phyloP scores from a whole-genome alignment of 805 yeast genomes.

The Candida quercuum region DNA sequence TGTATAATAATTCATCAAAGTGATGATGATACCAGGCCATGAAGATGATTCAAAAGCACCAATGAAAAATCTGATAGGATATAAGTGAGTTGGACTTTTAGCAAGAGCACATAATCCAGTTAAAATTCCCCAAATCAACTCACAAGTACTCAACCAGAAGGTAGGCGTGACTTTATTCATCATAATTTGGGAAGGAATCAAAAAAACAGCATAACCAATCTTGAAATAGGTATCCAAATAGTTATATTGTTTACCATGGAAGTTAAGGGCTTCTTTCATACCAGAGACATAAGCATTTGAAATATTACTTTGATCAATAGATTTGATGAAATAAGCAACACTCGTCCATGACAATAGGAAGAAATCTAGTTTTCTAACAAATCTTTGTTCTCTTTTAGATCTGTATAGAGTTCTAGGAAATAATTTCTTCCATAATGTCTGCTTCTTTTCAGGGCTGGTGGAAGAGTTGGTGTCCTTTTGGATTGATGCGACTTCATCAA shows the following conservation, averaged over 20 bases:
- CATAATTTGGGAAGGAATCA: slow-evolving; percentile 60
- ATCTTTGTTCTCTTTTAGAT: slow-evolving; percentile 5
- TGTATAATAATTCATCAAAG: slow-evolving; percentile 31
- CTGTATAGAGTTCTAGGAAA: slow-evolving; percentile 5
- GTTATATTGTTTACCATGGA: slow-evolving; percentile 42
- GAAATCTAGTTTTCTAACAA: slow-evolving; percentile 11
- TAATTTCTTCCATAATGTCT: slow-evolving; percentile 1
- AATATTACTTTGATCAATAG: slow-evolving; percentile 47
- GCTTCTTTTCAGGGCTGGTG: no score
- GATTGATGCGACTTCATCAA: no score
- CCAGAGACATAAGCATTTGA: slow-evolving; percentile 53
- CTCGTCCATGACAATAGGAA: slow-evolving; percentile 5
- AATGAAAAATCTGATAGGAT: slow-evolving; percentile 59
- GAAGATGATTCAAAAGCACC: slow-evolving; percentile 66
- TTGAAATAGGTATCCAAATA: slow-evolving; percentile 54
- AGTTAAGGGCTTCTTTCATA: slow-evolving; percentile 32
- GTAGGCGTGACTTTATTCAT: slow-evolving; percentile 53
- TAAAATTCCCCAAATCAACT: slow-evolving; percentile 64
- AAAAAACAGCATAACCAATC: slow-evolving; percentile 58
- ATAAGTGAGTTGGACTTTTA: slow-evolving; percentile 25
- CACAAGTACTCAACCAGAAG: slow-evolving; percentile 43
- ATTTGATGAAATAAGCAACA: slow-evolving; percentile 28
- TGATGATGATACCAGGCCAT: slow-evolving; percentile 37
- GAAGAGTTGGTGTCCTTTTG: no score
- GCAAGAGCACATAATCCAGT: slow-evolving; percentile 51